These are phyloP conservation scores for Aspergillus tubingensis DNA, from an alignment of 2,329 filamentous ascomycete species.

Conservation along the genomic window DNA sequence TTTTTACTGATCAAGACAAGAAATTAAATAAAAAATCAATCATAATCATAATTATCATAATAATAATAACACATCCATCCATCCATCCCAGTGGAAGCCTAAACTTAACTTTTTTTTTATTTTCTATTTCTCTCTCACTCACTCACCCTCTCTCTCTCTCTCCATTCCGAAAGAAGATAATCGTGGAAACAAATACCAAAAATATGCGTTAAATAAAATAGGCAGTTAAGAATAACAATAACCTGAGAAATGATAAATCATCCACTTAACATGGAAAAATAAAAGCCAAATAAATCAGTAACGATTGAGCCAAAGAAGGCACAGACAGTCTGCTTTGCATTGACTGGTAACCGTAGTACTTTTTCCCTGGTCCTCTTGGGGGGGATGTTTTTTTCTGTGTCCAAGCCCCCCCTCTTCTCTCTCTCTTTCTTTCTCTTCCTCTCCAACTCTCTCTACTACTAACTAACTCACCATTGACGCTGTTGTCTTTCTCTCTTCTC, in stretches of 20 bases:
- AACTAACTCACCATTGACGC: not conserved
- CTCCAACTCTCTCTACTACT: not conserved
- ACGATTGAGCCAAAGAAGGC: too few species aligned
- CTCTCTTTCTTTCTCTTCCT: conserved; percentile 2
- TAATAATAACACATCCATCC: not conserved
- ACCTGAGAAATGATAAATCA: too few species aligned
- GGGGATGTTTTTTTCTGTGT: conserved; percentile 3
- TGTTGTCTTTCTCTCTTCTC: not conserved
- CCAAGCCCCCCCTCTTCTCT: not conserved
- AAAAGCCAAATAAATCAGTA: too few species aligned
- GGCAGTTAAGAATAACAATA: too few species aligned
- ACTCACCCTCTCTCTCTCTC: too few species aligned
- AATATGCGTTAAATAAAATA: not conserved
- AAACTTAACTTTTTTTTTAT: too few species aligned
- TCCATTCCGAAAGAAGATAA: not conserved
- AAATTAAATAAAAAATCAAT: not conserved
- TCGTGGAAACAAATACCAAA: not conserved
- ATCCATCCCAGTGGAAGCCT: too few species aligned
- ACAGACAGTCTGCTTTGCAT: not conserved
- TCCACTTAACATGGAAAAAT: too few species aligned
- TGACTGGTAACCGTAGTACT: conserved; percentile 2
- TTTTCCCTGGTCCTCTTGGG: conserved; percentile 9
- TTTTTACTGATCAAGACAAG: not conserved
- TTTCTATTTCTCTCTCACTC: too few species aligned
- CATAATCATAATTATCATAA: not conserved